Base-by-base conservation (phyloP, 306 rosid species). In the Astragalus glycyphyllos region DNA sequence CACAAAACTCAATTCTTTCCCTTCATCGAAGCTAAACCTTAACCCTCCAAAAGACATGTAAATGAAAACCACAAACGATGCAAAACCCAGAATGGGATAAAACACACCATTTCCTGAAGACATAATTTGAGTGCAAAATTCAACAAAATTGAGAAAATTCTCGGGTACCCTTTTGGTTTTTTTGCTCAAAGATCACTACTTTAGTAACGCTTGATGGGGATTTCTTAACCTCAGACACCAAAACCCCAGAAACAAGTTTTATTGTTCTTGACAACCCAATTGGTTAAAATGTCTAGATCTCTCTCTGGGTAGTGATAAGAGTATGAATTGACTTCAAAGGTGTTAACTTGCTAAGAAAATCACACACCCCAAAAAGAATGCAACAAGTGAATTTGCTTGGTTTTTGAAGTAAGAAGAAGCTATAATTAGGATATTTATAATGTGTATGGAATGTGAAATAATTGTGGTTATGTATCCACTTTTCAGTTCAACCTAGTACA, bases 11-110 rank as follows among this genome's bases (percentile, higher is more conserved):
- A 87, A 56, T 7, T 71, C 58, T 3, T 73, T 80, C 26, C 53
- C 85, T 57, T 81, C 60, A 0, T 77, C 65, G 37, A 74, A 62
- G 61, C 77, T 68, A 23, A 81, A 9, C 75, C 73, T 86, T 57
- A 84, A 71, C 51, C 82, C 86, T 40, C 99, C 92, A 55, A 94
- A 89, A 6, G 96, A 83, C 91, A 89, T 69, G 71, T 91, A 94
- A 69, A 89, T 65, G 84, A 94, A 87, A 61, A 83, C 73, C 79
- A 87, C 70, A 75, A 83, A 84, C 0, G 92, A 76, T 0, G 80
- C 95, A 34, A 94, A 85, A 26, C 96, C 97, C 65, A 94, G 44
- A 82, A 94, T 82, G 29, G 85, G 99, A 79, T 84, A 86, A 40
- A 83, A 82, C 53, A 87, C 68, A 11, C 92, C 90, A 79, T 84